Percentiles rank a stretch among this genome's conserved stretches.
These are phyloP conservation scores for Abrus pulchellus DNA, from an alignment of 306 rosid genomes.

Conservation along the genomic window DNA sequence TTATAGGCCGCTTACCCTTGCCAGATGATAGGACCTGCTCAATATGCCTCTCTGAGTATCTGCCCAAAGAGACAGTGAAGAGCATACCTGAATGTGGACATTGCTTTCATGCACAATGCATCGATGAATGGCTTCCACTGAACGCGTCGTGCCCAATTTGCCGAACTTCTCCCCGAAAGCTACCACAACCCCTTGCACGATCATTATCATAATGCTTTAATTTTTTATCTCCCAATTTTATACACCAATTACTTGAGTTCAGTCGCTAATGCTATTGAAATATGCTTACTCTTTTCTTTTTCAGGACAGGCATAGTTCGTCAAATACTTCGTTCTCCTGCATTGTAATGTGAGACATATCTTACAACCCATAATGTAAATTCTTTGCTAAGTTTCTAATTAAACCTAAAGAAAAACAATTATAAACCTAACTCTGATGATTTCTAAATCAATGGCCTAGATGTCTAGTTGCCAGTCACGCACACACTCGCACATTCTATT, in stretches of 20 bases:
- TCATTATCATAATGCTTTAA: neutral
- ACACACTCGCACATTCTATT: too few species aligned
- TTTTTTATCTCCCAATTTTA: neutral
- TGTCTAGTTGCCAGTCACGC: too few species aligned
- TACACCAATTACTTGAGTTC: too few species aligned
- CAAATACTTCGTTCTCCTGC: neutral
- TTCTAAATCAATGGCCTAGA: too few species aligned
- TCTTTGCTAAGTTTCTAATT: neutral
- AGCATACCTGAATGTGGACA: constrained; percentile 73
- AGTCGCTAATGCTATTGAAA: too few species aligned
- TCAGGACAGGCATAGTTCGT: neutral
- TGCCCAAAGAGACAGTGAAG: constrained; percentile 69
- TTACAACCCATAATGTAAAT: neutral
- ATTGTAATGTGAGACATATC: neutral
- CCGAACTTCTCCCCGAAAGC: constrained; percentile 57
- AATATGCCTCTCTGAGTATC: constrained; percentile 75
- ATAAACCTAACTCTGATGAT: too few species aligned
- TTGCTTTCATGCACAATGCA: constrained; percentile 77
- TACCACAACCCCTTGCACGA: neutral
- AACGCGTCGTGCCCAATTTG: constrained; percentile 84
- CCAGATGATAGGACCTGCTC: constrained; percentile 61
- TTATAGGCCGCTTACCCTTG: constrained; percentile 62
- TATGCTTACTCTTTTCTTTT: neutral
- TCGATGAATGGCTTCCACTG: constrained; percentile 79
- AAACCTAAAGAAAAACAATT: too few species aligned